These are phyloP conservation scores for Alopecurus myosuroides DNA, from an alignment of 176 grass and related monocot genomes.

Conservation along the genomic window DNA sequence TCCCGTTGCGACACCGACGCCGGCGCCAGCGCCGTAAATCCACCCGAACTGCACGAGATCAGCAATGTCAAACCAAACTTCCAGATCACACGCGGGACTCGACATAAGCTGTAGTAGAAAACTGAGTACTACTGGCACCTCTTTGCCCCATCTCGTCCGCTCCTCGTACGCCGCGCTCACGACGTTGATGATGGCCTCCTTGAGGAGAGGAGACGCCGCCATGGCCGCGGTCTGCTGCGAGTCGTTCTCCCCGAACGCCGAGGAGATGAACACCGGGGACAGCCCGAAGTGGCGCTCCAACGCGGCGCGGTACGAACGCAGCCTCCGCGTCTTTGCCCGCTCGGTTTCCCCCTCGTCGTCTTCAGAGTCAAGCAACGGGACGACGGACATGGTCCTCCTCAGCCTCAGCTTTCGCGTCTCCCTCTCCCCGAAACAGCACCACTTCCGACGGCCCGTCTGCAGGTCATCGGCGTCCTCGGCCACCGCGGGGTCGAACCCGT, in stretches of 20 bases:
- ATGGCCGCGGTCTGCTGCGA: neutral
- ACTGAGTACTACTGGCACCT: neutral
- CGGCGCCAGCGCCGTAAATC: slow-evolving; percentile 38
- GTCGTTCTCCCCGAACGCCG: slow-evolving; percentile 27
- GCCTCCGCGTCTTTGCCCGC: slow-evolving; percentile 21
- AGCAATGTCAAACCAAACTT: neutral
- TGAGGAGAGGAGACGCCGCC: slow-evolving; percentile 29
- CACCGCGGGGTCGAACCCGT: slow-evolving; percentile 50
- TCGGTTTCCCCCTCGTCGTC: slow-evolving; percentile 9
- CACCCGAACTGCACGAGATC: slow-evolving; percentile 40
- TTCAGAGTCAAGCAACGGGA: slow-evolving; percentile 50
- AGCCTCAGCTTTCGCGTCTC: neutral
- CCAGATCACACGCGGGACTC: neutral
- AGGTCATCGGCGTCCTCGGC: slow-evolving; percentile 27
- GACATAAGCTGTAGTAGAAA: neutral
- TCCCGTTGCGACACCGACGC: slow-evolving; percentile 34
- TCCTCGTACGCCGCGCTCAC: slow-evolving; percentile 65
- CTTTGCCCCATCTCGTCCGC: slow-evolving; percentile 61
- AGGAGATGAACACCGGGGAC: slow-evolving; percentile 46
- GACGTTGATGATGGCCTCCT: slow-evolving; percentile 65
- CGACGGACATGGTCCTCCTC: slow-evolving; percentile 34
- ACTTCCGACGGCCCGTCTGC: neutral
- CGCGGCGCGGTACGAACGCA: slow-evolving; percentile 8
- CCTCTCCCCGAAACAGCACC: slow-evolving; percentile 20
- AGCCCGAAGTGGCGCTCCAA: slow-evolving; percentile 49